phyloP scores from a whole-genome alignment of 352 stramenopile species.

The Blastocystis sp. region DNA sequence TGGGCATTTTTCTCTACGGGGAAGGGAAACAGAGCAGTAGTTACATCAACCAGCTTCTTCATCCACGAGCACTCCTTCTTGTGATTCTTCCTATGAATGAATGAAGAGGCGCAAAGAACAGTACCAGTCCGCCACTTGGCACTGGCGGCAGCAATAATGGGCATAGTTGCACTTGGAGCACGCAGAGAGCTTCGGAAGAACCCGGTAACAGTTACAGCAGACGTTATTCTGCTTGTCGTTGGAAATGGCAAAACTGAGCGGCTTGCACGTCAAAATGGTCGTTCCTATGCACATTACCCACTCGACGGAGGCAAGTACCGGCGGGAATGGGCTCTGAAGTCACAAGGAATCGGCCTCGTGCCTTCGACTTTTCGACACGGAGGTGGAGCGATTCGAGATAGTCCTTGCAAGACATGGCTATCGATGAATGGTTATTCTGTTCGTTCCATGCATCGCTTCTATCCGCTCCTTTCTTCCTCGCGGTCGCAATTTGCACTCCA shows the following conservation, averaged over 20 bases:
- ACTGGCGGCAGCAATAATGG: slow-evolving; percentile 35
- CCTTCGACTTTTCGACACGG: slow-evolving; percentile 44
- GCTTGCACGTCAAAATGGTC: slow-evolving; percentile 51
- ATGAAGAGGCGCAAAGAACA: not conserved
- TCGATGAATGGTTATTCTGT: not conserved
- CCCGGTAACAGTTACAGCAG: slow-evolving; percentile 23
- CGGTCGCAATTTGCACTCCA: too few relatives aligned
- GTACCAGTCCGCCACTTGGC: slow-evolving; percentile 63
- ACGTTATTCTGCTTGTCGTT: slow-evolving; percentile 34
- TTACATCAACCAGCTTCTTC: slow-evolving; percentile 53
- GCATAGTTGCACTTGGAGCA: slow-evolving; percentile 46
- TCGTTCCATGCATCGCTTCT: not conserved
- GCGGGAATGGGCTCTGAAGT: slow-evolving; percentile 27
- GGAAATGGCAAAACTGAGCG: slow-evolving; percentile 24
- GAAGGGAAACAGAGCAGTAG: not conserved
- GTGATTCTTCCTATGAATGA: slow-evolving; percentile 52
- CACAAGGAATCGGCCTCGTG: slow-evolving; percentile 37
- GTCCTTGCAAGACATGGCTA: slow-evolving; percentile 34
- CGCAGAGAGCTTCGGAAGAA: not conserved
- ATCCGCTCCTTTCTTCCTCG: not conserved
- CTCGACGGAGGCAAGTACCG: not conserved
- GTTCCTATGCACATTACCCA: slow-evolving; percentile 29
- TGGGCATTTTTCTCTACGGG: slow-evolving; percentile 28
- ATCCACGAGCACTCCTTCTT: slow-evolving; percentile 62
- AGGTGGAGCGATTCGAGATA: slow-evolving; percentile 43